These are phyloP conservation scores for Diophrys appendiculata DNA, from an alignment of 73 alveolate species.

Conservation along the genomic window DNA sequence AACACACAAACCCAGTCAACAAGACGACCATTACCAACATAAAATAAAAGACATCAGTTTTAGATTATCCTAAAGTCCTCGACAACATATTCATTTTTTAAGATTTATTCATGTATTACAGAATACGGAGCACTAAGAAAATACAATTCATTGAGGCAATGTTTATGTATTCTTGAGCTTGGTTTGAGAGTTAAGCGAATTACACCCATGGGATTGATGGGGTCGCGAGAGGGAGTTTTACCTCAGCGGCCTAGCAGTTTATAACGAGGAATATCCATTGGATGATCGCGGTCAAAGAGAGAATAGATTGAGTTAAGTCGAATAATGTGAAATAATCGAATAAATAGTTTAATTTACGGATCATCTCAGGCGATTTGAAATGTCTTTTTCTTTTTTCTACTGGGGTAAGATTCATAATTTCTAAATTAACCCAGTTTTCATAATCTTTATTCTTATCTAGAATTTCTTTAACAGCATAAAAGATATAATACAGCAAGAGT, in stretches of 20 bases:
- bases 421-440: constrained; percentile 51
- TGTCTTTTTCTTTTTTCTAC: constrained; percentile 54
- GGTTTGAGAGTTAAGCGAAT: neutral
- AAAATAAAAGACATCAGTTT: constrained; percentile 62
- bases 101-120: constrained; percentile 49
- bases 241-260: neutral
- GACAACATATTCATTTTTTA: constrained; percentile 49
- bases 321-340: constrained; percentile 47
- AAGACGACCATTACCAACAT: constrained; percentile 51
- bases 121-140: constrained; percentile 21
- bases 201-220: neutral
- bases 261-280: constrained; percentile 35
- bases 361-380: constrained; percentile 55
- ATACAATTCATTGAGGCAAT: constrained; percentile 36
- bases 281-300: constrained; percentile 23
- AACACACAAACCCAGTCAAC: constrained; percentile 64
- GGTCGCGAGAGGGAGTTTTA: constrained; percentile 10
- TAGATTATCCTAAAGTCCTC: constrained; percentile 40
- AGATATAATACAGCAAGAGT: constrained; percentile 38
- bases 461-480: constrained; percentile 30
- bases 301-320: constrained; percentile 43
- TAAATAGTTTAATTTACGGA: constrained; percentile 36
- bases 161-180: constrained; percentile 16
- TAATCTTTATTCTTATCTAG: constrained; percentile 28
- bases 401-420: constrained; percentile 43